Evolutionary conservation across 805 yeast genomes (phyloP).

Genomic region (Metschnikowia amazonensis): DNA sequence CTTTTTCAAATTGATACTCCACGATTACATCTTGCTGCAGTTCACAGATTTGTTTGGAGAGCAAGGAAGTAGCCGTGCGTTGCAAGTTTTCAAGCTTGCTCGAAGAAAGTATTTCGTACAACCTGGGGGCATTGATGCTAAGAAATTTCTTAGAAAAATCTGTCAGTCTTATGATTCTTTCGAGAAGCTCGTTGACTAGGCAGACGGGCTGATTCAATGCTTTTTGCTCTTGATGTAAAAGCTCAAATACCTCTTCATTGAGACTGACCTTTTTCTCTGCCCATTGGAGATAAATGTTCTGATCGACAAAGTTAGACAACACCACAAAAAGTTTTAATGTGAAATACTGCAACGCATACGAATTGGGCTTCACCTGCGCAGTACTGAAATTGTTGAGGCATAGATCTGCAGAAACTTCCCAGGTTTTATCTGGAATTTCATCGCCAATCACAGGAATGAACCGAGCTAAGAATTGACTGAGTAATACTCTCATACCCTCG

Average conservation of each 20-base stretch:
- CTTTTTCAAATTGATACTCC: slow-evolving; percentile 53
- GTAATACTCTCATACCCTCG: slow-evolving; percentile 44
- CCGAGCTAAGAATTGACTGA: slow-evolving; percentile 43
- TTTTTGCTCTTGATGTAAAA: slow-evolving; percentile 30
- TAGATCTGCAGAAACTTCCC: slow-evolving; percentile 35
- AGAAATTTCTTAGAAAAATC: slow-evolving; percentile 28
- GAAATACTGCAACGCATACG: slow-evolving; percentile 43
- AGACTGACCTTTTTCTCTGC: slow-evolving; percentile 35
- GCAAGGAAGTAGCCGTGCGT: slow-evolving; percentile 39
- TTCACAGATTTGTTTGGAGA: slow-evolving; percentile 39
- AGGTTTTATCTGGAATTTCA: slow-evolving; percentile 29
- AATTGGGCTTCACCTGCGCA: slow-evolving; percentile 33
- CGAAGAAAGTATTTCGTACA: slow-evolving; percentile 32
- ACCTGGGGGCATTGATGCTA: slow-evolving; percentile 27
- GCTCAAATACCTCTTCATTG: slow-evolving; percentile 42
- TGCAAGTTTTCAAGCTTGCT: slow-evolving; percentile 29
- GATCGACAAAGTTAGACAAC: slow-evolving; percentile 18
- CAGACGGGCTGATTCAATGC: neutral
- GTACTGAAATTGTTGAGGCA: slow-evolving; percentile 45
- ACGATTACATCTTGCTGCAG: slow-evolving; percentile 59
- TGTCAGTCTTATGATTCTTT: slow-evolving; percentile 19
- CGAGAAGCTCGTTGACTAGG: slow-evolving; percentile 35
- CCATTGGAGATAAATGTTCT: slow-evolving; percentile 16
- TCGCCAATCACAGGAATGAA: slow-evolving; percentile 15
- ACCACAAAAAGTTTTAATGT: slow-evolving; percentile 43